Percentiles rank a stretch among this genome's conserved stretches.
Evolutionary conservation across 2,329 filamentous ascomycete genomes (phyloP).

Genomic region (Whalleya microplaca): DNA sequence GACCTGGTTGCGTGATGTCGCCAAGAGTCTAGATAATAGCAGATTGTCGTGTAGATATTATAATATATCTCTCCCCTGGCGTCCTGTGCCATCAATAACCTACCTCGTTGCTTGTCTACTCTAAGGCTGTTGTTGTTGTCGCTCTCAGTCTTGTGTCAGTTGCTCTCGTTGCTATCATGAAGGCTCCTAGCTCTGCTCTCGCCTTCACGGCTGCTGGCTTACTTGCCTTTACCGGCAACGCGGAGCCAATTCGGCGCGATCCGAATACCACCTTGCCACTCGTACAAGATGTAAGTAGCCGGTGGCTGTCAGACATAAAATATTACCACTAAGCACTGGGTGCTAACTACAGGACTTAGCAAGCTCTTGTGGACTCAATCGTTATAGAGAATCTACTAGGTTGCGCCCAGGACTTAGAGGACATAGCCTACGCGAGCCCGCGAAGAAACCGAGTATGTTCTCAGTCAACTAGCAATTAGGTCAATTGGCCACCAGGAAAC

Average conservation of each 20-base stretch:
- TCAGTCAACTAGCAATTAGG: not conserved
- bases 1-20: not conserved
- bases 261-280: conserved; percentile 17
- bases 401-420: conserved; percentile 36
- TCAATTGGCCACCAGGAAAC: conserved; percentile 11
- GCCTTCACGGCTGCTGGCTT: conserved; percentile 23
- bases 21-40: not conserved
- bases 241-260: conserved; percentile 23
- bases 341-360: conserved; percentile 24
- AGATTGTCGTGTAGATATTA: not conserved
- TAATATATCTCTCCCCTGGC: not conserved
- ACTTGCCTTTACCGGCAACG: conserved; percentile 26
- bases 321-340: not conserved
- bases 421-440: conserved; percentile 37
- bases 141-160: not conserved
- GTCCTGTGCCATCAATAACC: not conserved
- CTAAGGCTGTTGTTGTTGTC: not conserved
- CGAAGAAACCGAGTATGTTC: conserved; percentile 34
- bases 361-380: conserved; percentile 32
- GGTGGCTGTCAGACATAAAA: not conserved
- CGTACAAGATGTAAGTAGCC: conserved; percentile 30
- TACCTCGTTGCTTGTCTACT: not conserved
- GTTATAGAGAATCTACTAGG: conserved; percentile 31
- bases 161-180: conserved; percentile 21
- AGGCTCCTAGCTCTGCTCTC: conserved; percentile 16